Evolutionary conservation across 2,329 filamentous ascomycete species (phyloP).

Genomic region (Sporothrix humicola): DNA sequence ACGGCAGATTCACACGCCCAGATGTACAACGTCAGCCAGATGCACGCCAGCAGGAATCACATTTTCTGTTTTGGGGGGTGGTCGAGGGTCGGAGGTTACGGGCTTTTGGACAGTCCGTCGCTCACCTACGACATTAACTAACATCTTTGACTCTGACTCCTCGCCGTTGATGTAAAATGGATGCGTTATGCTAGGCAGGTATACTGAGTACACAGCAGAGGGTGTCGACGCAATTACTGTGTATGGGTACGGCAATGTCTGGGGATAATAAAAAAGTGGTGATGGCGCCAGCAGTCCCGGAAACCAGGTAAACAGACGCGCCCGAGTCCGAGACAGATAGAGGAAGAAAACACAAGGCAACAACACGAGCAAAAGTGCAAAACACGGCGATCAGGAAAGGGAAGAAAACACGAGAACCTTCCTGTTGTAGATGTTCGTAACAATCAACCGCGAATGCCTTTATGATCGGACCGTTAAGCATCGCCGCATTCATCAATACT

Average conservation of each 20-base stretch:
- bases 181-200: no score
- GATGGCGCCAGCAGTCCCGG: conserved; percentile 8
- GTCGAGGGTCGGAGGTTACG: not conserved
- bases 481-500: no score
- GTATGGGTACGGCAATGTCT: not conserved
- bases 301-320: not conserved
- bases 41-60: not conserved
- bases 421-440: not conserved
- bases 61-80: not conserved
- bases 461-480: no score
- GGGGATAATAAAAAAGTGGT: not conserved
- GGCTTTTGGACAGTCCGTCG: not conserved
- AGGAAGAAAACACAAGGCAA: not conserved
- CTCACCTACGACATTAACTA: not conserved
- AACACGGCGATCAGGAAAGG: not conserved
- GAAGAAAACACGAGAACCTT: not conserved
- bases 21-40: no score
- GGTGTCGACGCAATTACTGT: no score
- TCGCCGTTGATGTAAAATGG: no score
- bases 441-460: no score
- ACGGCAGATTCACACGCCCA: no score
- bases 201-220: no score
- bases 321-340: not conserved
- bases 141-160: not conserved
- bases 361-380: no score